Base-by-base conservation (phyloP, 2,329 filamentous ascomycete species). In the Cladorrhinum sp. region DNA sequence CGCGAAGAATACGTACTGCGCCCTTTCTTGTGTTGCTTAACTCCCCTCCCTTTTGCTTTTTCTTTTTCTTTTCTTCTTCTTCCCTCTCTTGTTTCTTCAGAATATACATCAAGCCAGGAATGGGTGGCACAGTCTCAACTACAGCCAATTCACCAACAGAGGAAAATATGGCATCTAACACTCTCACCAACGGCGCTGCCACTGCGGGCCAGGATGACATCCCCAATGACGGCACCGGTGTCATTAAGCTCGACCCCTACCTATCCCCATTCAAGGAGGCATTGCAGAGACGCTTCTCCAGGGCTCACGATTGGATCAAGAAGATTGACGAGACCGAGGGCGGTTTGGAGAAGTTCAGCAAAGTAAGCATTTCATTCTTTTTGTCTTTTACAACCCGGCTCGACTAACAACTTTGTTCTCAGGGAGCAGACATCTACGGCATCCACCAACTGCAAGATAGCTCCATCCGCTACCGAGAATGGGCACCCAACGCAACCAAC, bases 401-500 rank as follows among this genome's bases (percentile, higher is more conserved):
- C 8, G 12, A 52, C 57, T 53, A 21, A 54, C 30, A n/a, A 36
- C 14, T 28, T 55, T 9, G 20, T 48, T 55, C 58, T 18, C 66
- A 96, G 91, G 94, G 95, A 50, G 89, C 86, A 64, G 92, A 98
- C 72, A 88, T 83, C 64, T 96, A 90, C 72, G 95, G 95, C 59
- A 86, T 99, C 76, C 92, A 91, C 67, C 87, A 95, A 62, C 83
- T 88, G 72, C 79, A 85, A 58, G 87, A 96, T 70, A 91, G 91
- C 74, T 92, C 93, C 74, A 92, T 99, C 67, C 81, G 83, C 61
- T 99, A 99, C 76, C 85, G 92, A 68, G 95, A 99, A 82, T 99
- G 95, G 95, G 95, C 95, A 1, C 93, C 95, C 24, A 96, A 92
- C 79, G 94, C 92, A 58, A 80, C 86, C 46, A 82, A 90, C 71